Base-by-base conservation (phyloP, 495 filamentous ascomycete species). In the Glarea lozoyensis region DNA sequence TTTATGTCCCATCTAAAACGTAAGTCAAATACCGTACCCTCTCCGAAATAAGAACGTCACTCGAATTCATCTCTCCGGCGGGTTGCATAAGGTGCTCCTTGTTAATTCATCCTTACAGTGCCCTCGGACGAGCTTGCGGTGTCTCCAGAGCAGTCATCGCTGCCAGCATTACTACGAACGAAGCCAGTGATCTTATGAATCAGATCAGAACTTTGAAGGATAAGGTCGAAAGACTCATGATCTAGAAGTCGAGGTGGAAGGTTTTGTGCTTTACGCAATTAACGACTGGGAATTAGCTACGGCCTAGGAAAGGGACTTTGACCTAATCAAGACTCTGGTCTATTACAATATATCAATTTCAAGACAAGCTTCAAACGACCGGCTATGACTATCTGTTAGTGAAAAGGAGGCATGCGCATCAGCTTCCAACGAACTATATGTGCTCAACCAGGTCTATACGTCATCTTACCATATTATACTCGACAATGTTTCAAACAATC, bases 161-260 rank as follows among this genome's bases (percentile, higher is more conserved):
- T 30, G 81, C 78, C 29, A 81, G 75, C 48, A 90, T 96, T 57
- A 94, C 87, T 27, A 88, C 84, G 53, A 97, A 96, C 72, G 92
- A 96, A 67, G 86, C 84, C 11, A 82, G 75, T 43, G 92, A 96
- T 58, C 71, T 97, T 22, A 81, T 80, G 65, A 70, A 70, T 50
- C 86, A 92, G 74, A 95, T 97, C 61, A 69, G 82, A 45, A 65
- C 72, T 34, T 65, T 97, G 55, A 94, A 90, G 74, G 82, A 89
- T 61, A 92, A 95, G 81, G 87, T 98, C 31, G 92, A 98, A 73
- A 76, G 92, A 56, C 73, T 96, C 42, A 86, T 90, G 78, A 93
- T 98, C 67, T 98, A 86, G 79, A 59, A 10, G 22, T 21, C 10
- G 29, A 13, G 2, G 15, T 12, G 23, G 33, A 16, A 12, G 1